These are phyloP conservation scores for Colletotrichum zoysiae DNA, from an alignment of 2,329 filamentous ascomycete species.

Conservation along the genomic window DNA sequence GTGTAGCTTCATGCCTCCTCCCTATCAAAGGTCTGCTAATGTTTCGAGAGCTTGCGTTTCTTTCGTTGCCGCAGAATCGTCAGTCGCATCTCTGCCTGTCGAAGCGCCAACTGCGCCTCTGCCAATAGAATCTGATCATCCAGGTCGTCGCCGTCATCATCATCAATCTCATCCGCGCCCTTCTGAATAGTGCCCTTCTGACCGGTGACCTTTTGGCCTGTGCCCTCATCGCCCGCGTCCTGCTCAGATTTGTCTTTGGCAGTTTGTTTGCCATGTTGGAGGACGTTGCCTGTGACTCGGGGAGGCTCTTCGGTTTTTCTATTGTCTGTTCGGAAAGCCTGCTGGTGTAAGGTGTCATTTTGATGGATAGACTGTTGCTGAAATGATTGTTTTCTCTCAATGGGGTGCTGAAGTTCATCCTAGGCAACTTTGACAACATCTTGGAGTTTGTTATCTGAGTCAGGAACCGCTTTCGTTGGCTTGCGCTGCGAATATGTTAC, in stretches of 20 bases:
- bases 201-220: no score
- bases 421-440: no score
- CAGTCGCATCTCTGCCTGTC: not conserved
- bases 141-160: not conserved
- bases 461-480: no score
- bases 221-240: not conserved
- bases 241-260: no score
- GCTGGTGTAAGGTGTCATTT: accelerated
- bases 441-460: no score
- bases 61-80: not conserved
- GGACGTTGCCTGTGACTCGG: no score
- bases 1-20: not conserved
- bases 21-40: not conserved
- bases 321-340: not conserved
- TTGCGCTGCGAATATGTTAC: no score
- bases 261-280: no score
- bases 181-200: not conserved
- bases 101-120: not conserved
- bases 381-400: not conserved
- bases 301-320: no score
- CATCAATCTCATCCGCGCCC: not conserved
- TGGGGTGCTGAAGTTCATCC: not conserved
- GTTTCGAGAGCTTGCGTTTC: not conserved
- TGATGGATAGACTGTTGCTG: no score
- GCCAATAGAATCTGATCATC: not conserved